Evolutionary conservation across 495 filamentous ascomycete species (phyloP), one percentile per base, ranked within the genome.

Genomic region (Aspergillus asperescens): DNA sequence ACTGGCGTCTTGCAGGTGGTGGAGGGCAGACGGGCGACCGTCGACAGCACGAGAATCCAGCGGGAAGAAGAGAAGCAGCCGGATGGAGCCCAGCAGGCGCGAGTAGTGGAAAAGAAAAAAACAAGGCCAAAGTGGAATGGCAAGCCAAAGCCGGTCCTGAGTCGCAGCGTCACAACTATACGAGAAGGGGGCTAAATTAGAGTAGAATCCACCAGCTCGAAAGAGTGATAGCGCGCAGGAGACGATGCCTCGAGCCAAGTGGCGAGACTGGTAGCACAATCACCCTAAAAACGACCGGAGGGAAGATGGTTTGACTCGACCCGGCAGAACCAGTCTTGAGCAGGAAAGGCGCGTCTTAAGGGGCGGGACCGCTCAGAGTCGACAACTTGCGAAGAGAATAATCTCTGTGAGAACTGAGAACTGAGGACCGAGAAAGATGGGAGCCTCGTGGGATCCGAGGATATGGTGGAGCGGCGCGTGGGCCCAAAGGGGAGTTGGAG

Each of bases 1-100:
- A 64, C 73, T 73, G 74, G 55, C 65, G n/a, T 32, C 72, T 72
- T 70, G 75, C 73, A 75, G 75, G 60, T 73, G 68, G 70, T 66
- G 65, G 68, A 62, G 60, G 63, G 62, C 59, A 60, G n/a, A n/a
- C n/a, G n/a, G n/a, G n/a, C n/a, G n/a, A n/a, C n/a, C n/a, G n/a
- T n/a, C 52, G 53, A 62, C 57, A 67, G 67, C 63, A 65, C 64
- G 61, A 70, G 66, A 42, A 56, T 62, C 56, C 56, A 57, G 60
- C 54, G 57, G 57, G 53, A 66, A 55, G 49, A 57, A 61, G 56
- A 55, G 31, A 27, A 13, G 13, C 47, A 53, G 58, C 32, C n/a
- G n/a, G 63, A 50, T 48, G 55, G 44, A 57, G 49, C 52, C 52
- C 44, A 53, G 55, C 50, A 43, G 53, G 45, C 39, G 38, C 38